phyloP scores from a whole-genome alignment of 805 yeast species.

The Barnettozyma vustinii region DNA sequence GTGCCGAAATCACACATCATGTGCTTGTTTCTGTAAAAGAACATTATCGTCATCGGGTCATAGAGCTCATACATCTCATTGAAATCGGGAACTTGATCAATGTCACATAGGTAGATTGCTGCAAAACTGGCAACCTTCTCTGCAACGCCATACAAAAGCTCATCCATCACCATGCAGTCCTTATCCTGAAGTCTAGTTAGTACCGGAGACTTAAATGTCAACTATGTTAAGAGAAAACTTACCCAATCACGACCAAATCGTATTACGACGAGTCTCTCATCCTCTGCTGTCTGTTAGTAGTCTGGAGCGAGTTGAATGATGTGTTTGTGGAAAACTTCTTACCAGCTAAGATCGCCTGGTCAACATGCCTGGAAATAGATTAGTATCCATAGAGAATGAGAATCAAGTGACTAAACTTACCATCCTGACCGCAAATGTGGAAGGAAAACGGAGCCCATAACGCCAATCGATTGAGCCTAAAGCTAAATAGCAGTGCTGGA shows the following conservation, averaged over 20 bases:
- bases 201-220: background rate
- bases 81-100: constrained; percentile 84
- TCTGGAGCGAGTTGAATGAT: too few species aligned
- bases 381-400: background rate
- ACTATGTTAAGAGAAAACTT: background rate
- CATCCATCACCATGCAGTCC: constrained; percentile 90
- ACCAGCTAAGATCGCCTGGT: constrained; percentile 83
- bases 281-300: constrained; percentile 41
- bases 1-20: constrained; percentile 99
- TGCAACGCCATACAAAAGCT: constrained; percentile 68
- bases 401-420: constrained; percentile 12
- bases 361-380: constrained; percentile 66
- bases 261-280: constrained; percentile 79
- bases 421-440: constrained; percentile 83
- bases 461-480: background rate
- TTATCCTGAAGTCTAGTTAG: constrained; percentile 33
- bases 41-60: constrained; percentile 91
- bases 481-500: background rate
- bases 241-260: constrained; percentile 76
- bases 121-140: constrained; percentile 87
- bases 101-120: constrained; percentile 82
- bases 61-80: constrained; percentile 83
- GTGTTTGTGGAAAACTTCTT: background rate
- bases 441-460: constrained; percentile 75
- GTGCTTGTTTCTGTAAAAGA: constrained; percentile 86